These are phyloP conservation scores for Talaromyces sp. DNA, from an alignment of 2,329 filamentous ascomycete species.

Conservation along the genomic window DNA sequence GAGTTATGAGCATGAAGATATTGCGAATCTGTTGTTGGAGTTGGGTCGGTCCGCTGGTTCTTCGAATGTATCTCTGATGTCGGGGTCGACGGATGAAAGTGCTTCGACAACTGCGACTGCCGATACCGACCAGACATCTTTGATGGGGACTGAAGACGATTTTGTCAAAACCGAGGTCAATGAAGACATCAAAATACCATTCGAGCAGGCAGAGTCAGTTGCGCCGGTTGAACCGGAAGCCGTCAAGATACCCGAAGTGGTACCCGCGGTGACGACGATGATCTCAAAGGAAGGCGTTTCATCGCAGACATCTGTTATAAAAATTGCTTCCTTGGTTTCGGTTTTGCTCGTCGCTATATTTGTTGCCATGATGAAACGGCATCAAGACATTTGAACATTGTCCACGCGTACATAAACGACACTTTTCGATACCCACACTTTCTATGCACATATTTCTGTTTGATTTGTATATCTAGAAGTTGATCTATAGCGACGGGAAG, in stretches of 20 bases:
- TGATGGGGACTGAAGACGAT: background rate
- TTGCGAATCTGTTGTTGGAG: background rate
- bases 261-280: background rate
- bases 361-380: background rate
- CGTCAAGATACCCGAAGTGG: background rate
- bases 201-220: background rate
- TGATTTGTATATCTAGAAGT: background rate
- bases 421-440: background rate
- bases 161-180: background rate
- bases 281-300: background rate
- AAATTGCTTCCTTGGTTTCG: background rate
- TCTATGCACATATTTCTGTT: background rate
- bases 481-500: background rate
- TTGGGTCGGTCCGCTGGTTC: background rate
- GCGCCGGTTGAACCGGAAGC: background rate
- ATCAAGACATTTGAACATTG: background rate
- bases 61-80: background rate
- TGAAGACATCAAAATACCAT: background rate
- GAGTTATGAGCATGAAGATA: conserved; percentile 2
- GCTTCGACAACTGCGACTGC: background rate
- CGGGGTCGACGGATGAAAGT: background rate
- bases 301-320: background rate
- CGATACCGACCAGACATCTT: conserved; percentile 4
- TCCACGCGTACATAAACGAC: background rate
- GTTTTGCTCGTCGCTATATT: background rate